Evolutionary conservation across 768 basidiomycete species (phyloP).

Genomic region (Kwoniella sp.): DNA sequence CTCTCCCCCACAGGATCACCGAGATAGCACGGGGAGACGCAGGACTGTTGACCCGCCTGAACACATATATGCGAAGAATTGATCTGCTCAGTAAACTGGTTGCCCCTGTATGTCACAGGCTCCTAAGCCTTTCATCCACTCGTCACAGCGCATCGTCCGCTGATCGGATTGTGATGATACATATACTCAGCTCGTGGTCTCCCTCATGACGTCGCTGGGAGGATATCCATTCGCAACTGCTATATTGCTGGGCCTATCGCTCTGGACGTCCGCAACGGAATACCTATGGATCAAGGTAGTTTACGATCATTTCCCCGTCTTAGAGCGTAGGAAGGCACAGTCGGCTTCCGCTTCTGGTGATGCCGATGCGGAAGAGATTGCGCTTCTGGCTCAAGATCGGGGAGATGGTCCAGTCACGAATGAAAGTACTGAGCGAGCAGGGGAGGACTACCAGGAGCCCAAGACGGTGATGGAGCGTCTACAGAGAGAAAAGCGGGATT

Average conservation of each 20-base stretch:
- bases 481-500: conserved; percentile 30
- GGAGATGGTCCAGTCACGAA: too few species aligned
- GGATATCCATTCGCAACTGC: conserved; percentile 37
- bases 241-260: conserved; percentile 30
- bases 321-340: conserved; percentile 7
- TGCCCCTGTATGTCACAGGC: conserved; percentile 31
- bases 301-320: conserved; percentile 45
- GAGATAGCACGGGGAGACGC: conserved; percentile 40
- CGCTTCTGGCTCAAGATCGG: not conserved
- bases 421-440: too few species aligned
- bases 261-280: conserved; percentile 37
- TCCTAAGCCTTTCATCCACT: conserved; percentile 4
- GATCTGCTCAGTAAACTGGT: conserved; percentile 47
- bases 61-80: conserved; percentile 49
- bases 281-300: conserved; percentile 51
- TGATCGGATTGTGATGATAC: too few species aligned
- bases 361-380: not conserved
- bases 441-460: not conserved
- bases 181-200: conserved; percentile 54
- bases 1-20: conserved; percentile 49
- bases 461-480: conserved; percentile 3
- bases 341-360: not conserved
- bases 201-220: conserved; percentile 38
- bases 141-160: not conserved
- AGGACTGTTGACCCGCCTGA: conserved; percentile 41